Base-by-base conservation (phyloP, 108 stramenopile genomes). In the Cyclotella cryptica region DNA sequence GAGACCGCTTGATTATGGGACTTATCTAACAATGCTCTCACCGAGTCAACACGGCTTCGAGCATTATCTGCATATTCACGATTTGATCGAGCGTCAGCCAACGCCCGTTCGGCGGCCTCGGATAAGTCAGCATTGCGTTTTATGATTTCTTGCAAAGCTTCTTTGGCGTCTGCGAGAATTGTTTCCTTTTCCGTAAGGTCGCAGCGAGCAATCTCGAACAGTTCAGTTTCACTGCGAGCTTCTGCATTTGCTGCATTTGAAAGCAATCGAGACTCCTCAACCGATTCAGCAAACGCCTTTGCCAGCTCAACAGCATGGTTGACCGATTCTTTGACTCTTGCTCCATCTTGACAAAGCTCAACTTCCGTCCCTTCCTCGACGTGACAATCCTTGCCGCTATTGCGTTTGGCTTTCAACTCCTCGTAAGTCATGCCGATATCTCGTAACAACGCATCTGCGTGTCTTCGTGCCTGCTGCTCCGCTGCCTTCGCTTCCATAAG, bases 41-140 rank as follows among this genome's bases (percentile, higher is more conserved):
- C 84, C 24, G 84, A 81, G 26, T 74, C 79, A 24, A 92, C 81
- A 41, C 91, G 70, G 10, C 58, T 58, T 17, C 85, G 69, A 7
- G 89, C 89, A 41, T 72, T 78, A 29, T 86, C 82, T 2, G 88
- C 89, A 72, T 90, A 78, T 85, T 92, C 91, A 51, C 86, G 88
- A 72, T 88, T 86, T 3, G 74, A 65, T 19, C 88, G 79, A 22
- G 90, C 91, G 47, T 87, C 80, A 14, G 81, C 74, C 8, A 90
- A 80, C 21, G 91, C 91, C 41, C 81, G 76, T 54, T 87, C 84
- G 1, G 88, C 78, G 39, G 86, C 77, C 51, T 89, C 87, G 14
- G 62, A 66, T n/a, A 84, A 57, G 30, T 78, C 77, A 44, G 77
- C 72, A 10, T 86, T 85, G 39, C 74, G 79, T n/a, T 65, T 78